Evolutionary conservation across 108 stramenopile genomes (phyloP), one percentile per base, ranked within the genome.

Genomic region (Skeletonema menzelii): DNA sequence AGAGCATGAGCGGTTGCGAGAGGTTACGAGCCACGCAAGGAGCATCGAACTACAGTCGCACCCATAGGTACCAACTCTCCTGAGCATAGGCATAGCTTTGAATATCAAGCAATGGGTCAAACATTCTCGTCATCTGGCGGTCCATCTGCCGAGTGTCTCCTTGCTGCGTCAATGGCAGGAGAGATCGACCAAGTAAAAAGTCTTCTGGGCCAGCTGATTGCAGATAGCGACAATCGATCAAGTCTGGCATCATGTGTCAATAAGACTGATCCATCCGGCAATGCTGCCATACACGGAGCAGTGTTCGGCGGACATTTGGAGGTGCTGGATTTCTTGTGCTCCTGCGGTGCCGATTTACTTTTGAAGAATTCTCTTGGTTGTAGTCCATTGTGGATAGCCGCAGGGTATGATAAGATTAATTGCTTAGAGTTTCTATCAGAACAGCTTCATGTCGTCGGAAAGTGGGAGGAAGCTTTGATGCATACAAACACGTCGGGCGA

Each of bases 291-390:
- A 19, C 76, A 79, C 37, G 80, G 81, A 15, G 79, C 79, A 46
- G 67, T 68, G 7, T 85, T 85, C 47, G 61, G 58, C 5, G 84
- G 81, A 6, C 80, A 85, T 57, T 70, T 79, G 64, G 77, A 78
- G 47, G 56, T 65, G 61, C 58, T 70, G 27, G 57, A 58, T 8
- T 59, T 63, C 64, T 66, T 67, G 55, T 30, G 17, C 20, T 46
- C 69, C 6, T 73, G 77, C 38, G 17, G 66, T 55, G 66, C 72
- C 40, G 42, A 70, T 26, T 59, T 79, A 26, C 14, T 22, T 5
- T 32, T 68, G 22, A 58, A 35, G n/a, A 78, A 73, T 40, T 35
- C 28, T 20, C 26, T 78, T 12, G 70, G 77, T 1, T 78, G 72
- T 67, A 65, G 55, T 60, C 72, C 66, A 14, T 57, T 73, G 30